These are phyloP conservation scores for Gossypium bickii DNA, from an alignment of 345 rosid species.

Conservation along the genomic window DNA sequence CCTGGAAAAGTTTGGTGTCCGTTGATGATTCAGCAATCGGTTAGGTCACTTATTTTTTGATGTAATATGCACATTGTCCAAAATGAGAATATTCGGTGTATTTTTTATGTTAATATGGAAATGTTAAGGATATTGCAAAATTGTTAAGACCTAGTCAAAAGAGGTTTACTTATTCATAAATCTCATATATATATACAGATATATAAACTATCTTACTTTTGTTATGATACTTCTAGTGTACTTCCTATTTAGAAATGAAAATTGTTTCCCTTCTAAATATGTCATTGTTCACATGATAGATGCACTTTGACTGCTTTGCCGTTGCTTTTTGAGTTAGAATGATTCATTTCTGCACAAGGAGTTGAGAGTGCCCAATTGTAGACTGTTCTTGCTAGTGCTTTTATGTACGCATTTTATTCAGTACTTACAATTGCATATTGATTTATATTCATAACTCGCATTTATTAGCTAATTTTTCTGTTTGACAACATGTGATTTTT, in stretches of 20 bases:
- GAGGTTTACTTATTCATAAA: not conserved
- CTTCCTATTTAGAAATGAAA: slow-evolving; percentile 3
- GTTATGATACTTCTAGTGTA: slow-evolving; percentile 26
- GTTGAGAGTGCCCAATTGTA: not conserved
- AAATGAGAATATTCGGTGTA: slow-evolving; percentile 12
- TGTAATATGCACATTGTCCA: slow-evolving; percentile 15
- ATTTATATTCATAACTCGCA: not conserved
- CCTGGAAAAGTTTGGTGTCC: not conserved
- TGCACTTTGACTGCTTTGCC: not conserved
- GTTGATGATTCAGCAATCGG: slow-evolving; percentile 10
- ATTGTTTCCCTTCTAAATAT: not conserved
- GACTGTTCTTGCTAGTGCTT: not conserved
- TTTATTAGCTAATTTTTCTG: not conserved
- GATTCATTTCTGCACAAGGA: not conserved
- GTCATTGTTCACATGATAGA: not conserved
- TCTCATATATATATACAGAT: not conserved
- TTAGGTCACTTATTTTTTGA: slow-evolving; percentile 16
- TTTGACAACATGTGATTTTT: not conserved
- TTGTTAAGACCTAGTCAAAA: slow-evolving; percentile 4
- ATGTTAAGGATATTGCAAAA: not conserved
- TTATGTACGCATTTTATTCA: not conserved
- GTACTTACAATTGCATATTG: no score
- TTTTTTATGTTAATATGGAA: slow-evolving; percentile 3
- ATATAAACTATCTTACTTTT: slow-evolving; percentile 3
- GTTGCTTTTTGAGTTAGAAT: not conserved